Percentiles rank a stretch among this genome's conserved stretches.
These are phyloP conservation scores for Colletotrichum acutatum DNA, from an alignment of 2,329 filamentous ascomycete species.

Conservation along the genomic window DNA sequence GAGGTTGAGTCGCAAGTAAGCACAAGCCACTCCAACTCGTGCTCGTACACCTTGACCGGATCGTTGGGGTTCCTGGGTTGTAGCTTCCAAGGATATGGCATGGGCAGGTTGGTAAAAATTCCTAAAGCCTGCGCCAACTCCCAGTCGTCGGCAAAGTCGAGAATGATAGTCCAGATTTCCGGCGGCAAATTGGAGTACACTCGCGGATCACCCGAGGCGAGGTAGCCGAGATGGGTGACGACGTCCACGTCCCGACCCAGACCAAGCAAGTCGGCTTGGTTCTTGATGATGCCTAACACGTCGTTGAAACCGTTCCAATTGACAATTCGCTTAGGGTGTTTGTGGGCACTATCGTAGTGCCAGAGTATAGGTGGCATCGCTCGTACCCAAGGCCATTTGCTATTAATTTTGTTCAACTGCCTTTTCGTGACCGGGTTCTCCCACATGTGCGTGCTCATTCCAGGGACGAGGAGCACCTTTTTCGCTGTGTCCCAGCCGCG, in stretches of 20 bases:
- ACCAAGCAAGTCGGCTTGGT: slow-evolving; percentile 79
- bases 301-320: slow-evolving; percentile 76
- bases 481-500: slow-evolving; percentile 90
- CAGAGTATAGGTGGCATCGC: slow-evolving; percentile 85
- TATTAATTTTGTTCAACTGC: slow-evolving; percentile 83
- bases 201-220: slow-evolving; percentile 46
- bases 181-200: slow-evolving; percentile 71
- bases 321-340: slow-evolving; percentile 62
- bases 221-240: slow-evolving; percentile 52
- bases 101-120: slow-evolving; percentile 80
- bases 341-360: slow-evolving; percentile 72
- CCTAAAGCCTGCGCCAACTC: slow-evolving; percentile 85
- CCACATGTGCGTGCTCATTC: slow-evolving; percentile 92
- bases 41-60: slow-evolving; percentile 76
- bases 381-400: slow-evolving; percentile 89
- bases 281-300: slow-evolving; percentile 78
- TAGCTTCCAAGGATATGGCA: slow-evolving; percentile 75
- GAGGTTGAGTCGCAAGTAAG: slow-evolving; percentile 76
- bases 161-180: slow-evolving; percentile 90
- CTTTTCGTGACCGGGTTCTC: slow-evolving; percentile 89
- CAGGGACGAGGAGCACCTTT: slow-evolving; percentile 84
- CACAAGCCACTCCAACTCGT: slow-evolving; percentile 86
- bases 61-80: slow-evolving; percentile 70
- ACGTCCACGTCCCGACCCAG: slow-evolving; percentile 77
- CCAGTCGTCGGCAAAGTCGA: slow-evolving; percentile 89